These are phyloP conservation scores for Ophiorrhiza pumila DNA, from an alignment of 257 asterid genomes.

Conservation along the genomic window DNA sequence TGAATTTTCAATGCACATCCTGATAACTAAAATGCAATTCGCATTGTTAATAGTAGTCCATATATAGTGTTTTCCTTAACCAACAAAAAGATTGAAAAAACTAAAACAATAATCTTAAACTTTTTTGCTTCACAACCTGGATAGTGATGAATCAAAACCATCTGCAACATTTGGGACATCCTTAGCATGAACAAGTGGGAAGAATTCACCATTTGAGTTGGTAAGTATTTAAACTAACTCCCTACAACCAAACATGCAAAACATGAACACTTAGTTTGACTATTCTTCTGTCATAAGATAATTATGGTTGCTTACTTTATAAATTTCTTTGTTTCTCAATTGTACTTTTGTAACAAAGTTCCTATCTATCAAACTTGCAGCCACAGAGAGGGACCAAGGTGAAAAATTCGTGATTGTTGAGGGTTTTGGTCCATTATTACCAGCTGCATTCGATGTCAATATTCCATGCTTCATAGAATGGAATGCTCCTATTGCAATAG, in stretches of 20 bases:
- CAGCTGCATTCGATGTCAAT: conserved; percentile 54
- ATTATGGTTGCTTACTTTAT: conserved; percentile 18
- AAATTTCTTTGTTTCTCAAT: conserved; percentile 50
- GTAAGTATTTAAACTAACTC: conserved; percentile 53
- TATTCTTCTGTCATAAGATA: too few relatives aligned
- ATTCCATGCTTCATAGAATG: too few relatives aligned
- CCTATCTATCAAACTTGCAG: conserved; percentile 61
- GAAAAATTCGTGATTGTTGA: conserved; percentile 36
- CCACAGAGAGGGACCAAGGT: conserved; percentile 63
- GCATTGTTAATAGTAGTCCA: too few relatives aligned
- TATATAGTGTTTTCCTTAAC: too few relatives aligned
- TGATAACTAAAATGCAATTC: conserved; percentile 38
- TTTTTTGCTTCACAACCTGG: conserved; percentile 35
- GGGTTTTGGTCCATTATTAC: conserved; percentile 51
- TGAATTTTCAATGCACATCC: conserved; percentile 6
- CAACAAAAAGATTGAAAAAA: too few relatives aligned
- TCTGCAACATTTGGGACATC: conserved; percentile 51
- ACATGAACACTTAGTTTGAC: too few relatives aligned
- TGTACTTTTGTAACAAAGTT: conserved; percentile 44
- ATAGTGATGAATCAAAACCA: conserved; percentile 26
- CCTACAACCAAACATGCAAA: conserved; percentile 44
- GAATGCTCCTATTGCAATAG: too few relatives aligned
- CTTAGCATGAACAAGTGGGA: conserved; percentile 71
- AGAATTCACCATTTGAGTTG: conserved; percentile 38
- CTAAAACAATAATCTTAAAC: background rate